Base-by-base conservation (phyloP, 2,329 filamentous ascomycete species). In the Pyrenophora graminea region DNA sequence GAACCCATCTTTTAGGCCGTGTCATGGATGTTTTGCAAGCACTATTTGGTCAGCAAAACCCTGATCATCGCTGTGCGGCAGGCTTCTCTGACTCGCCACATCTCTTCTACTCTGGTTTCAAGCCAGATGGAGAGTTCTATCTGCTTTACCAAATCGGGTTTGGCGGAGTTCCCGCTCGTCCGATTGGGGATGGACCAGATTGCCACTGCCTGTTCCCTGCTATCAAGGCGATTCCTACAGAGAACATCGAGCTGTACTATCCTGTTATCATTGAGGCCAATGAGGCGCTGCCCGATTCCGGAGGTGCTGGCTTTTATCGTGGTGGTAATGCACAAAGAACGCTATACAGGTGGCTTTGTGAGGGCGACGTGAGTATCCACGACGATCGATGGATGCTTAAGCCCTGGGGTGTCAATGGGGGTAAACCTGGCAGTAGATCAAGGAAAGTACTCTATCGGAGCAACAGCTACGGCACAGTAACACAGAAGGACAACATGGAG, bases 101-200 rank as follows among this genome's bases (percentile, higher is more conserved):
- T 59, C 76, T 80, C 49, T 80, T 80, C 64, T 80, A 79, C 61
- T 78, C 76, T 1, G 78, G 77, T 23, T 80, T 77, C 64, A 78
- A 77, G 54, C 75, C 77, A 1, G 63, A 74, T 9, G 78, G 78
- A 4, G 76, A 79, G 44, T 80, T 76, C 70, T 81, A 75, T 55
- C 74, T 80, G 48, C 69, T 81, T 0, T 80, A 79, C 55, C 78
- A 80, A 50, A 80, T 81, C 45, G 77, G 77, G 0, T 80, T 80
- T 32, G 79, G 78, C 4, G 79, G 78, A 19, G 77, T 80, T 0
- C 78, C 77, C 3, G 78, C 77, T 0, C 72, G 78, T 0, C 75
- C 76, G 1, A 73, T 75, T 5, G 77, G 78, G 17, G 78, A 80
- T 43, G 78, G 78, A 2, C 76, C 74, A 1, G 77, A 81, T 55